These are phyloP conservation scores for Amylocarpus encephaloides DNA, from an alignment of 2,329 filamentous ascomycete species.

Conservation along the genomic window DNA sequence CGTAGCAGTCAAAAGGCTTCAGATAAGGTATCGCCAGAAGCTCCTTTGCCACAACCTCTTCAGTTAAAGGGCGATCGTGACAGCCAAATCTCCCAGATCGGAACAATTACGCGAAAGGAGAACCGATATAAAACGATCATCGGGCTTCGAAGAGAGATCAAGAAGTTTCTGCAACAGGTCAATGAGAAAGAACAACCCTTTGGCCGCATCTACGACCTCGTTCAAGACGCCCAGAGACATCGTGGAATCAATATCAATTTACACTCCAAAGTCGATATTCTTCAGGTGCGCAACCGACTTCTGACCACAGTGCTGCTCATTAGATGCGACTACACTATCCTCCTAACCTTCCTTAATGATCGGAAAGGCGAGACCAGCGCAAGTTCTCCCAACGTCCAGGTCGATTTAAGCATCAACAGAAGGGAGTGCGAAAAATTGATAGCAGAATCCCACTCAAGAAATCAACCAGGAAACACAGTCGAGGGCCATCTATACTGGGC, in stretches of 20 bases:
- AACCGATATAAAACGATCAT: conserved; percentile 25
- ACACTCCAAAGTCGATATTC: conserved; percentile 26
- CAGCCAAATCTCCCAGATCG: conserved; percentile 24
- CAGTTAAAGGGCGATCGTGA: conserved; percentile 18
- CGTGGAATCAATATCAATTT: conserved; percentile 23
- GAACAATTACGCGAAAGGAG: conserved; percentile 20
- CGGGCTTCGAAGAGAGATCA: conserved; percentile 28
- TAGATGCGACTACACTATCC: conserved; percentile 24
- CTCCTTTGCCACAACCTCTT: conserved; percentile 11
- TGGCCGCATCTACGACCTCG: conserved; percentile 32
- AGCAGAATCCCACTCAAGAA: conserved; percentile 16
- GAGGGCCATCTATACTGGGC: conserved; percentile 24
- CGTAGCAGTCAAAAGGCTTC: conserved; percentile 12
- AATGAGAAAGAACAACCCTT: conserved; percentile 36
- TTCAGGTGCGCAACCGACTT: conserved; percentile 33
- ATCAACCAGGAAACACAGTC: conserved; percentile 15
- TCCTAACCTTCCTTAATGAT: conserved; percentile 19
- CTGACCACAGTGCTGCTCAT: conserved; percentile 23
- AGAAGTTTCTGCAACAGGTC: conserved; percentile 30
- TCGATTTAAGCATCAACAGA: conserved; percentile 22
- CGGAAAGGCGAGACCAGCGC: conserved; percentile 9
- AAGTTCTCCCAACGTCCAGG: conserved; percentile 9
- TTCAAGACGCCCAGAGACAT: conserved; percentile 30
- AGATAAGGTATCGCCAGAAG: conserved; percentile 12
- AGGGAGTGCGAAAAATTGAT: conserved; percentile 23